Evolutionary conservation across 352 stramenopile species (phyloP), one percentile per base, ranked within the genome.

Genomic region (Globisporangium barbulae): DNA sequence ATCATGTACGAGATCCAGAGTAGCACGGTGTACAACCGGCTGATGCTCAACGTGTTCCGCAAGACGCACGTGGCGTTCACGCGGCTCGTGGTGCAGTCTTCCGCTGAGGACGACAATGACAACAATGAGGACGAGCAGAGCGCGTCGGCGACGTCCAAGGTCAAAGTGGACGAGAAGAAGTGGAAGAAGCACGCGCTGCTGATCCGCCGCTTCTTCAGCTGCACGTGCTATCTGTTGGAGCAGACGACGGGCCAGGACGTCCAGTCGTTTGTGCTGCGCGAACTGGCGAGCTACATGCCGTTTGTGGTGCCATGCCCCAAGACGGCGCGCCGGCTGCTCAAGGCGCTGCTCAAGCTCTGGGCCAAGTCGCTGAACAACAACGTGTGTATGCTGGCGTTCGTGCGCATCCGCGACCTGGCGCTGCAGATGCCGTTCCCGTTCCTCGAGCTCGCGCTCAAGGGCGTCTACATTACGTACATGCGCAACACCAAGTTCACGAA

Each of bases 371-470:
- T 93, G 41, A 84, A 93, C 61, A 81, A 75, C 25, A 83, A 78
- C 49, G 83, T 93, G 61, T 91, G 82, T 70, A 90, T 99, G 70
- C 79, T 98, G 59, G 83, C 96, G 17, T 99, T 99, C 69, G 82
- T 99, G 49, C 91, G 96, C 15, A 97, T 99, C 54, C 91, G 97
- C 53, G 94, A 99, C 67, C 72, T 99, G 64, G 95, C 95, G 53
- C 70, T 98, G 49, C 85, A 92, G 35, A 89, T 99, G 76, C 95
- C 96, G 30, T 99, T 98, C 76, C 94, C 97, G 52, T 98, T 99
- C 73, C 81, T 98, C 41, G 97, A 99, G 74, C 81, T 97, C 17
- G 97, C 85, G 70, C 81, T 99, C 39, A 98, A 98, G 75, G 91
- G 89, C 28, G 86, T 97, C 15, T 99, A 99, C 78, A 84, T 99